Evolutionary conservation across 805 yeast genomes (phyloP), one percentile per base, ranked within the genome.

Genomic region (Pichia membranifaciens): DNA sequence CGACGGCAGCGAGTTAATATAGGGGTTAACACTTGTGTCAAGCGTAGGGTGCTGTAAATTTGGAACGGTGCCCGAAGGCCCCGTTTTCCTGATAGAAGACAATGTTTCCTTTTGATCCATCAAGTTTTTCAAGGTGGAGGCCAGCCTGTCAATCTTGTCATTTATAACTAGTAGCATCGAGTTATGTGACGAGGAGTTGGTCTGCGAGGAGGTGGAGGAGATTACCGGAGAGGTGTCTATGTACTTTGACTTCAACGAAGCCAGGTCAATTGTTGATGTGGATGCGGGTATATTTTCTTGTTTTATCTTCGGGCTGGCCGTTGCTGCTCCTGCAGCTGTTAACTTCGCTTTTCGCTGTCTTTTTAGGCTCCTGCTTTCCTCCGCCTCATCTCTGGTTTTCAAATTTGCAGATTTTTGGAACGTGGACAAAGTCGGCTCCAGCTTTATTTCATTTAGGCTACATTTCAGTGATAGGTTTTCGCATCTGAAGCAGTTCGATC

Each of bases 401-500:
- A 50, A 10, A 13, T 31, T 32, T 10, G 52, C 48, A n/a, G 46
- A 38, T 47, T 43, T 29, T 33, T 50, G 53, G 18, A 50, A 48
- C 7, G 17, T 43, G 7, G 51, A 49, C 18, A 37, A 52, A 31
- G 20, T 41, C 34, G 48, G 51, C 13, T 51, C 45, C 15, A 32
- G 25, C n/a, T 40, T 47, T 17, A 35, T 38, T 17, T 47, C 54
- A 20, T 47, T 49, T 13, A 58, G 43, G 2, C 61, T 56, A 39
- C 64, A 59, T 33, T 46, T 41, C 8, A 54, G 29, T 4, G 56
- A 55, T 31, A 58, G 43, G 33, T 56, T 58, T 18, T 54, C 54
- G 49, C 64, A 60, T n/a, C 64, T 53, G 39, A 59, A 55, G 44
- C 64, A 60, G 12, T 48, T 51, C n/a, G 49, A 35, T 20, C 61